Base-by-base conservation (phyloP, 495 filamentous ascomycete genomes). In the Aspergillus mulundensis region DNA sequence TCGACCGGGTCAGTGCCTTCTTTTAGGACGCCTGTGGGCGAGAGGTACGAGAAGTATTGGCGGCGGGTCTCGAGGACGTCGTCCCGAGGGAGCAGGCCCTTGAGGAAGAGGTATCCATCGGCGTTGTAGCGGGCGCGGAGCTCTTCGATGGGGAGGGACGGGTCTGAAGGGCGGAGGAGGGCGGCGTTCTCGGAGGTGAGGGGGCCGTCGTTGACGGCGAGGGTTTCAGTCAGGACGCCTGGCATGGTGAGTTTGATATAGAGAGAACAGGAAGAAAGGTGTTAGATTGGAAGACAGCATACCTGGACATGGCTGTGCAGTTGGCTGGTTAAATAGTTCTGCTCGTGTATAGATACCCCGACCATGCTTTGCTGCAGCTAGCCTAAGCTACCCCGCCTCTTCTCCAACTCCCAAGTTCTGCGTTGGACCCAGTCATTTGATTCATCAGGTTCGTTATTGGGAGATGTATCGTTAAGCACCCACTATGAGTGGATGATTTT, bases 91-190 rank as follows among this genome's bases (percentile, higher is more conserved):
- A 87, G 64, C 2, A 85, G 60, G 30, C 74, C 72, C 59, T 86
- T 86, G 7, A 87, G 53, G 58, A 84, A 84, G 40, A 86, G 70
- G 61, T 85, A 85, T 16, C 83, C 81, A 57, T 85, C 81, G 43
- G 72, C 55, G n/a, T 81, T 50, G 49, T 77, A 83, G 16, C 83
- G 75, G 32, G 68, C 60, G 25, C 77, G 77, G 1, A 86, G 67
- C 25, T 78, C 74, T 40, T 73, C 64, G n/a, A 77, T 30, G 8
- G 73, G 67, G 5, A 72, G 62, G 16, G 46, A 57, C 34, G 71
- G 67, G 24, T 70, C 64, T n/a, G 73, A 76, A 28, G 71, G 73
- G 23, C 67, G 66, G 7, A 85, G 72, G 15, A 67, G 57, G 6
- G 71, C 67, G 19, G 80, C 69, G 56, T 78, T 74, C 28, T 74